Percentiles rank a stretch among this genome's conserved stretches.
Evolutionary conservation across 768 basidiomycete genomes (phyloP).

Genomic region (Termitomyces sp.): DNA sequence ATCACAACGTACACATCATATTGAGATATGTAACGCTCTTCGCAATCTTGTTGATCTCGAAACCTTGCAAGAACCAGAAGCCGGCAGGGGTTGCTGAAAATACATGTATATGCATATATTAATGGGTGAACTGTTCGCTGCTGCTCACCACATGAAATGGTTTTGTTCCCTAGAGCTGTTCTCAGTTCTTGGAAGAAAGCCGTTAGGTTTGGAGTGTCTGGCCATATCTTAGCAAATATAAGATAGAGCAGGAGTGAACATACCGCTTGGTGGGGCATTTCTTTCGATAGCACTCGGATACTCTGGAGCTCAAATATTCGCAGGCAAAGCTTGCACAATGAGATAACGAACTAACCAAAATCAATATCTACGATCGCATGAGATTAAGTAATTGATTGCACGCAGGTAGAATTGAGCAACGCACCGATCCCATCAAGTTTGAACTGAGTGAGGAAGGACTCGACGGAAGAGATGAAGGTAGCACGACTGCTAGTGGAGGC

Average conservation of each 20-base stretch:
- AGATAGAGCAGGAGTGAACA: not conserved
- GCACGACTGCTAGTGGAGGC: constrained; percentile 6
- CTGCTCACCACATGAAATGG: constrained; percentile 11
- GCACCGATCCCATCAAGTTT: constrained; percentile 17
- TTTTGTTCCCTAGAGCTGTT: constrained; percentile 4
- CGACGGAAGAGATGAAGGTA: constrained; percentile 18
- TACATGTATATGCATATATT: not conserved
- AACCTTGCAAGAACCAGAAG: constrained; percentile 8
- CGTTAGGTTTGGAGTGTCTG: constrained; percentile 19
- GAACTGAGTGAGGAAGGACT: constrained; percentile 8
- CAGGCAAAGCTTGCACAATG: not conserved
- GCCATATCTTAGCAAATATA: not conserved
- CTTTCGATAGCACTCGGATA: constrained; percentile 18
- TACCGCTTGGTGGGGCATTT: constrained; percentile 11
- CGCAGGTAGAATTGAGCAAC: not conserved
- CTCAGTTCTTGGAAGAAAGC: constrained; percentile 15
- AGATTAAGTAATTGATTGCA: not conserved
- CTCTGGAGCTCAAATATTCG: not conserved
- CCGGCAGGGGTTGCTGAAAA: not conserved
- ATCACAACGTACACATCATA: constrained; percentile 18
- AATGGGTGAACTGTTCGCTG: no score
- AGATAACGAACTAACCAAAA: constrained; percentile 13
- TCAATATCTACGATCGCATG: constrained; percentile 13
- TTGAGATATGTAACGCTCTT: constrained; percentile 15
- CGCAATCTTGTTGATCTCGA: constrained; percentile 21